Conservation (phyloP, 2,329 filamentous ascomycete species). For the Pseudofabraea citricarpa region DNA sequence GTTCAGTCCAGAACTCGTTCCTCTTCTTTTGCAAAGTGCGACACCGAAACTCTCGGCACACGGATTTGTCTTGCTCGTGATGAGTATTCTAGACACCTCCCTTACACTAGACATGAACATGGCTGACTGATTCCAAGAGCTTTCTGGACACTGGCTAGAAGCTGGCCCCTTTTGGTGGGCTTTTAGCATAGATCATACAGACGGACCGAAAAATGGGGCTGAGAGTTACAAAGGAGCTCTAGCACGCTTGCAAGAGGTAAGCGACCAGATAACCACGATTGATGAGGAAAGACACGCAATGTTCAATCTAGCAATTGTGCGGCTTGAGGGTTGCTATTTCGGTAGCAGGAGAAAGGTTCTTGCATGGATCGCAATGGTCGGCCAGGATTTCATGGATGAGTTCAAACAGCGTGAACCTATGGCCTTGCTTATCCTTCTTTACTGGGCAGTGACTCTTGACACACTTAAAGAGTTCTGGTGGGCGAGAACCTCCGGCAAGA, state of each 20-base stretch:
- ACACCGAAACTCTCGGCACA: too few species aligned
- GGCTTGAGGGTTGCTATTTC: neutral
- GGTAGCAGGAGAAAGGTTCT: neutral
- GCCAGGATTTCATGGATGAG: neutral
- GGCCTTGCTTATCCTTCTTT: neutral
- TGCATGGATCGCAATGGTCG: neutral
- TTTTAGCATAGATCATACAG: too few species aligned
- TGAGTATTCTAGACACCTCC: too few species aligned
- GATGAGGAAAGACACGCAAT: neutral
- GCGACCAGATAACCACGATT: neutral
- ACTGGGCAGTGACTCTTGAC: neutral
- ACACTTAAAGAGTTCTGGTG: neutral
- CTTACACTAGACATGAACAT: too few species aligned
- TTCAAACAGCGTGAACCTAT: neutral
- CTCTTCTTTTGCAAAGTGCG: too few species aligned
- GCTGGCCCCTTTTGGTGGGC: neutral
- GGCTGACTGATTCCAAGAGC: neutral
- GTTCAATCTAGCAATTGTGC: neutral
- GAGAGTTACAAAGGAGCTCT: neutral
- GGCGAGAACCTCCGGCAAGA: neutral
- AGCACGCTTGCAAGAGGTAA: neutral
- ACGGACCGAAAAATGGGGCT: neutral
- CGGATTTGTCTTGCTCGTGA: too few species aligned
- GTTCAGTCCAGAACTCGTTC: too few species aligned
- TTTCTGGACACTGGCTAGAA: neutral